Conservation (phyloP, 495 filamentous ascomycete species). For the Bacidia rubella region DNA sequence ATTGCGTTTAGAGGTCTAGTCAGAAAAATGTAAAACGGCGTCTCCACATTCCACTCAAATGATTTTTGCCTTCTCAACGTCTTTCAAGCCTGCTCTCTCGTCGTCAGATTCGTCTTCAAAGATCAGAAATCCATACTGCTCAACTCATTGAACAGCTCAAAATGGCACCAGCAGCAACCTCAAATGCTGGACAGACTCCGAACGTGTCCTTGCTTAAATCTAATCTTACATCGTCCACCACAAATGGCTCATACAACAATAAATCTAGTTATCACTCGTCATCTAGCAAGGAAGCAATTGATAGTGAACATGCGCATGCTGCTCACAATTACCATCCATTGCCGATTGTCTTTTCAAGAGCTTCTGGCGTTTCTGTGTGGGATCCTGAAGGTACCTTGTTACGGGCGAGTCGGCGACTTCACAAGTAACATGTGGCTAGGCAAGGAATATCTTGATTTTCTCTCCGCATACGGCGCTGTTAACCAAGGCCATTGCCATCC, state of each 20-base stretch:
- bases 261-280: slow-evolving; percentile 58
- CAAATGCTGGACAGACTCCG: slow-evolving; percentile 12
- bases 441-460: slow-evolving; percentile 83
- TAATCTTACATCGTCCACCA: slow-evolving; percentile 38
- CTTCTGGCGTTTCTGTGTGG: slow-evolving; percentile 79
- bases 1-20: slow-evolving; percentile 58
- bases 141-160: no score
- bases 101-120: neutral
- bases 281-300: slow-evolving; percentile 67
- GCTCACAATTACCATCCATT: slow-evolving; percentile 99
- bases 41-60: neutral
- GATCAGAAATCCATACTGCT: no score
- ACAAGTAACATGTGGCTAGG: neutral
- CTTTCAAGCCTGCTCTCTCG: neutral
- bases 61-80: neutral
- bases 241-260: slow-evolving; percentile 30
- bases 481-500: slow-evolving; percentile 99
- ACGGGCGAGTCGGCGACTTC: no score
- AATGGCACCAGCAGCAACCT: slow-evolving; percentile 31
- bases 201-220: slow-evolving; percentile 28
- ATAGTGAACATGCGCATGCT: slow-evolving; percentile 67
- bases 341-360: slow-evolving; percentile 77
- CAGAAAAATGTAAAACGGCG: neutral
- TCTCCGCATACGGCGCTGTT: slow-evolving; percentile 94
- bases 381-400: slow-evolving; percentile 96